Evolutionary conservation across 2,329 filamentous ascomycete genomes (phyloP).

Genomic region (Teratosphaeria epicoccoides): DNA sequence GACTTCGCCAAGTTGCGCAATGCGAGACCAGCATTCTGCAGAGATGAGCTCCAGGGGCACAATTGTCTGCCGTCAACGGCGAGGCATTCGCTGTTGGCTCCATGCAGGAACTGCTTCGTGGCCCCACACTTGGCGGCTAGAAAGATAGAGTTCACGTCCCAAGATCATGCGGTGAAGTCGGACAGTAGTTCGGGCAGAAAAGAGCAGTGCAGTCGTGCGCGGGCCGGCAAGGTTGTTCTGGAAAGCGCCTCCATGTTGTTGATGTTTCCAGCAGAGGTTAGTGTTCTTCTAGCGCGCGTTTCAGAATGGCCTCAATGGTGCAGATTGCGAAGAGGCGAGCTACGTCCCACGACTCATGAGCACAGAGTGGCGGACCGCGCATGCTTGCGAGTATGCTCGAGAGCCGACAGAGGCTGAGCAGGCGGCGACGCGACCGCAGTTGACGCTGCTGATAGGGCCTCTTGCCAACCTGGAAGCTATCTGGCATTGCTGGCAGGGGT

Average conservation of each 20-base stretch:
- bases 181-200: not conserved
- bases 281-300: slow-evolving; percentile 7
- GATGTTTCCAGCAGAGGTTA: not conserved
- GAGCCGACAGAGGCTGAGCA: slow-evolving; percentile 14
- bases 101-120: slow-evolving; percentile 18
- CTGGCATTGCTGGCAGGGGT: not conserved
- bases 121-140: slow-evolving; percentile 8
- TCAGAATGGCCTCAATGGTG: slow-evolving; percentile 12
- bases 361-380: slow-evolving; percentile 3
- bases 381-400: slow-evolving; percentile 12
- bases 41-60: slow-evolving; percentile 13
- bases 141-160: slow-evolving; percentile 1
- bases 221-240: not conserved
- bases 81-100: slow-evolving; percentile 14
- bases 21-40: slow-evolving; percentile 4
- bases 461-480: not conserved
- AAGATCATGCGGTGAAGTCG: slow-evolving; percentile 1
- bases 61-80: slow-evolving; percentile 9
- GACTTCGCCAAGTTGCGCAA: slow-evolving; percentile 6
- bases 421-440: not conserved
- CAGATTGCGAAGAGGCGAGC: not conserved
- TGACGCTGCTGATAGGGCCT: not conserved
- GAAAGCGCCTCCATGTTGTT: not conserved
- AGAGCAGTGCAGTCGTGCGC: not conserved
- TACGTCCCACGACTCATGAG: not conserved